Conservation (phyloP, 78 protist genomes). For the Mantamonas sphyraenae region DNA sequence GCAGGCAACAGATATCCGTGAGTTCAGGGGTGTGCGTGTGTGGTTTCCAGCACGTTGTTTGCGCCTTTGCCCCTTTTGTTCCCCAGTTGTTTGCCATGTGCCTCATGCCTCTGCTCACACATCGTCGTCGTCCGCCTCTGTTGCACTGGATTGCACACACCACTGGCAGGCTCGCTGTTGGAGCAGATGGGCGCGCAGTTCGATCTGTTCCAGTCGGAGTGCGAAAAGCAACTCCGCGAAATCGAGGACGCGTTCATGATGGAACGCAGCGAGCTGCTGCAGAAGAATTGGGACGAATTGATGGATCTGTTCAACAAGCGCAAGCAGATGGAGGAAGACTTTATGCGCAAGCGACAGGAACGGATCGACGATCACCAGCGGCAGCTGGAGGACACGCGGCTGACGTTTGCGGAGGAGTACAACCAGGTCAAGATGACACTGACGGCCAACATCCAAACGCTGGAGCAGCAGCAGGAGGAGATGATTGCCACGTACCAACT, state of each 20-base stretch:
- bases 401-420: slow-evolving; percentile 46
- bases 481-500: slow-evolving; percentile 42
- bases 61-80: no score
- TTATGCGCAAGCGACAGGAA: slow-evolving; percentile 7
- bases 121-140: no score
- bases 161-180: no score
- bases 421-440: slow-evolving; percentile 40
- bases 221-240: slow-evolving; percentile 36
- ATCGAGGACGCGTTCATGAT: slow-evolving; percentile 47
- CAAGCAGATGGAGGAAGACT: slow-evolving; percentile 21
- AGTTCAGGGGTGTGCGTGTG: no score
- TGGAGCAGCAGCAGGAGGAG: slow-evolving; percentile 52
- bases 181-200: no score
- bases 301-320: slow-evolving; percentile 26
- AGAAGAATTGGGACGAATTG: slow-evolving; percentile 12
- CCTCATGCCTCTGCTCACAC: no score
- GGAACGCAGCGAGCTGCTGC: slow-evolving; percentile 44
- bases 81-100: no score
- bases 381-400: slow-evolving; percentile 34
- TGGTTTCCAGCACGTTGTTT: no score
- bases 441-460: slow-evolving; percentile 37
- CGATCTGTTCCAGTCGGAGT: no score
- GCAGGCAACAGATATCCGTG: no score
- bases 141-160: no score
- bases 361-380: slow-evolving; percentile 30